Base-by-base conservation (phyloP, 805 yeast species). In the Candida namnaoensis region DNA sequence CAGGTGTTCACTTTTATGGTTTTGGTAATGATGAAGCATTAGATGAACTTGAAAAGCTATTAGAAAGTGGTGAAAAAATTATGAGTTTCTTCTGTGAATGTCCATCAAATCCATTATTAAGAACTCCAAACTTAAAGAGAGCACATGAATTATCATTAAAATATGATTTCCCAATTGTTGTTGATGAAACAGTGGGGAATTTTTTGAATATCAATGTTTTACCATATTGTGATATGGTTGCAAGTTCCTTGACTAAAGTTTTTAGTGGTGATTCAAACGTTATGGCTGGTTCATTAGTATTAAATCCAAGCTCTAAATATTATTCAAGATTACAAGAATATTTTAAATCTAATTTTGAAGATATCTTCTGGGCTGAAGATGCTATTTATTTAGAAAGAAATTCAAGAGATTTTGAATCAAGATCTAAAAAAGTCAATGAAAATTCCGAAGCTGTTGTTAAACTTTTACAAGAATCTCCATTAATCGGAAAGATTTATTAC, bases 151-250 rank as follows among this genome's bases (percentile, higher is more conserved):
- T 93, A 41, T 79, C 95, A 4, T 76, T 76, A 45, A 68, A 80
- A 50, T 85, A 72, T 63, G 71, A 74, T 2, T 93, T 93, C 62
- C 80, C 80, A 13, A 78, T 93, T 32, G 85, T 86, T 14, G 82
- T 93, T 34, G 99, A 93, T 63, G 99, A 93, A 57, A 93, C 98
- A 1, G 84, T 90, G 23, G 97, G 97, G 13, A 93, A 93, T 53
- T 82, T 88, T 55, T 71, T 84, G 46, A 93, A 93, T 61, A 74
- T 88, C 39, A 84, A 87, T 50, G 84, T 84, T 5, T 67, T 88
- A 43, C 83, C 87, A 19, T 83, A 76, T 57, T 81, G 87, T n/a
- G 99, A 93, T 60, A 73, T 90, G 39, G 83, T 86, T 13, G 93
- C 82, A 32, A 76, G 91, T 30, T 87, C 96, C 8, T 69, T 93